Conservation (phyloP, 106 monocot genomes). For the Dioscorea alata region DNA sequence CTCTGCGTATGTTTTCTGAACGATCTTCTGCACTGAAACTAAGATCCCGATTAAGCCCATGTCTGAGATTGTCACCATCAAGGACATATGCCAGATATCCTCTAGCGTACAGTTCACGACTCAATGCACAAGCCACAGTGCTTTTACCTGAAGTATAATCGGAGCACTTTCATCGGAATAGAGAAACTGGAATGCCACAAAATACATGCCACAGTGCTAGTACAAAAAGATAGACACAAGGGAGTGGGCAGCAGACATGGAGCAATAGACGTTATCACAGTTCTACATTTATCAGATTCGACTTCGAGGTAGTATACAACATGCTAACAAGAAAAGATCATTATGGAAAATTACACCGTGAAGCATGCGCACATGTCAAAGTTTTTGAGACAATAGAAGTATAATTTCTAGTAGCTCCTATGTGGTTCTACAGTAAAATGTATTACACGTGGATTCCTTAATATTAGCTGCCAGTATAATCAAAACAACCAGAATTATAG, state of each 20-base stretch:
- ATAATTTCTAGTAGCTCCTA: too few species aligned
- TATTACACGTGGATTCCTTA: too few species aligned
- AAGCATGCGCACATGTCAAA: background rate
- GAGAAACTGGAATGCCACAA: too few species aligned
- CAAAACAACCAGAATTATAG: too few species aligned
- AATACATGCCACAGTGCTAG: slow-evolving; percentile 93
- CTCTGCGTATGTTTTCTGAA: slow-evolving; percentile 89
- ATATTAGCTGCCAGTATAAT: too few species aligned
- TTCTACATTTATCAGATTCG: background rate
- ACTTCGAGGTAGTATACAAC: background rate
- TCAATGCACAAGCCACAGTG: slow-evolving; percentile 85
- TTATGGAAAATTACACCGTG: background rate
- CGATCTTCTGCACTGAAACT: slow-evolving; percentile 83
- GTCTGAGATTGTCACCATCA: slow-evolving; percentile 94
- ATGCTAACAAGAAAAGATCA: background rate
- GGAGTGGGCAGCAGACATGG: background rate
- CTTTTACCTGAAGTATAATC: slow-evolving; percentile 64
- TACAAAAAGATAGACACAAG: slow-evolving; percentile 45
- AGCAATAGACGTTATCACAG: background rate
- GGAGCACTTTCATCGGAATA: background rate
- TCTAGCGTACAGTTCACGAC: slow-evolving; percentile 60
- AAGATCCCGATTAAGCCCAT: slow-evolving; percentile 90
- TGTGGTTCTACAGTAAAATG: too few species aligned
- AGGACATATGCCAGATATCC: slow-evolving; percentile 79
- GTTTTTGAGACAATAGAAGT: too few species aligned